These are phyloP conservation scores for Protomyces inouyei DNA, from an alignment of 1,139 yeast genomes.

Conservation along the genomic window DNA sequence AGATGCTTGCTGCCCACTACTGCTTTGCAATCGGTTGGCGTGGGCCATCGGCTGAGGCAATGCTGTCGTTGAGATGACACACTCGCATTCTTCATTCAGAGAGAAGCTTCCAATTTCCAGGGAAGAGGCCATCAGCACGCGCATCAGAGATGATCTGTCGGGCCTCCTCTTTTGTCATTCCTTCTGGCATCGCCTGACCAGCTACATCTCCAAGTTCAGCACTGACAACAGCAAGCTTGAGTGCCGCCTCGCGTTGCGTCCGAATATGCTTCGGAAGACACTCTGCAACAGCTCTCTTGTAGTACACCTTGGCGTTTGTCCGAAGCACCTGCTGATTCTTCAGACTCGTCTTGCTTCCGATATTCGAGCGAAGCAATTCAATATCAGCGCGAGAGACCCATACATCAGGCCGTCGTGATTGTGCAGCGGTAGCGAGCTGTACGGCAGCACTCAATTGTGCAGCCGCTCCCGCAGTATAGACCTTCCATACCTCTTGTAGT, in stretches of 20 bases:
- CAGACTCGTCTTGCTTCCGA: not conserved
- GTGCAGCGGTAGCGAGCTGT: not conserved
- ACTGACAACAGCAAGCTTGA: constrained; percentile 15
- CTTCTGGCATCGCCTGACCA: not conserved
- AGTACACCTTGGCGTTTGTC: constrained; percentile 14
- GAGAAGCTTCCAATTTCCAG: constrained; percentile 15
- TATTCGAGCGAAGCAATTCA: constrained; percentile 12
- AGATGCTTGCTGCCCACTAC: constrained; percentile 70
- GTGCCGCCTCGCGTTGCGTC: constrained; percentile 3
- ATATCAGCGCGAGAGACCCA: constrained; percentile 15
- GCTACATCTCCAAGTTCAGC: constrained; percentile 3
- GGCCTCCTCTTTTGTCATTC: constrained; percentile 12
- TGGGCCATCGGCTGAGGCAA: not conserved
- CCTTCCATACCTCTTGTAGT: constrained; percentile 3
- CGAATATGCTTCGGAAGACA: constrained; percentile 20
- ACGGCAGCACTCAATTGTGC: constrained; percentile 9
- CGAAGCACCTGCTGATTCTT: constrained; percentile 6
- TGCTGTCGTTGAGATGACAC: not conserved
- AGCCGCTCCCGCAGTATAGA: constrained; percentile 9
- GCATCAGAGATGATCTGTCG: constrained; percentile 16
- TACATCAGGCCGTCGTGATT: constrained; percentile 1
- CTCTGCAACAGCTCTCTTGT: constrained; percentile 16
- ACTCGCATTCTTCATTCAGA: not conserved
- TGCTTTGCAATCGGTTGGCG: constrained; percentile 46
- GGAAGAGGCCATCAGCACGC: constrained; percentile 16